These are phyloP conservation scores for Metschnikowia vanudenii DNA, from an alignment of 805 yeast genomes.

Conservation along the genomic window DNA sequence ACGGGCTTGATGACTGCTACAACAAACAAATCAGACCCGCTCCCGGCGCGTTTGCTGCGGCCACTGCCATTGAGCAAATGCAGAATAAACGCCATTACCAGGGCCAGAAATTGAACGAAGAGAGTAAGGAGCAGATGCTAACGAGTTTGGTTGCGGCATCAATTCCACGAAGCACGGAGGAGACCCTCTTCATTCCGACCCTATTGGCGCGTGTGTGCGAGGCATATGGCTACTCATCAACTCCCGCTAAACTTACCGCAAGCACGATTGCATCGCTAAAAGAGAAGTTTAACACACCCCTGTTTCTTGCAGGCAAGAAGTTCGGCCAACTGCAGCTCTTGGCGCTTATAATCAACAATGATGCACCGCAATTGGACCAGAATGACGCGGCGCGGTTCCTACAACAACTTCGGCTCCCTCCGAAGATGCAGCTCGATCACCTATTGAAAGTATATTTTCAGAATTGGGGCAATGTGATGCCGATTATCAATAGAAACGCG, in stretches of 20 bases:
- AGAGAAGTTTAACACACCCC: slow-evolving; percentile 2
- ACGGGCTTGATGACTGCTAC: slow-evolving; percentile 1
- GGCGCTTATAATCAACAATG: slow-evolving; percentile 28
- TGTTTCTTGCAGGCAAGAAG: slow-evolving; percentile 11
- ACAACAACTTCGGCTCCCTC: slow-evolving; percentile 31
- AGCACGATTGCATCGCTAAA: slow-evolving; percentile 68
- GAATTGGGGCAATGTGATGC: slow-evolving; percentile 72
- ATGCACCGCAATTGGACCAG: slow-evolving; percentile 27
- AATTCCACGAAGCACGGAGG: slow-evolving; percentile 75
- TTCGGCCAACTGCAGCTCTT: slow-evolving; percentile 15
- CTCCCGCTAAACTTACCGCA: slow-evolving; percentile 69
- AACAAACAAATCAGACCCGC: slow-evolving; percentile 60
- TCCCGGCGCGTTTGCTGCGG: slow-evolving; percentile 23
- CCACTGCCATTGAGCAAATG: slow-evolving; percentile 52
- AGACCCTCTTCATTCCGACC: slow-evolving; percentile 71
- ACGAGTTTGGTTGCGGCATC: slow-evolving; percentile 61
- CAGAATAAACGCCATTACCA: slow-evolving; percentile 26
- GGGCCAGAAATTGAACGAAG: slow-evolving; percentile 21
- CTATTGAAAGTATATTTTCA: slow-evolving; percentile 66
- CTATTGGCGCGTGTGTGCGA: slow-evolving; percentile 67
- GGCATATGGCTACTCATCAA: slow-evolving; percentile 68
- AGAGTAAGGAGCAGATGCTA: slow-evolving; percentile 35
- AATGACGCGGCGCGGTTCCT: slow-evolving; percentile 49
- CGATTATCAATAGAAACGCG: slow-evolving; percentile 66
- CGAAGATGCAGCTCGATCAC: slow-evolving; percentile 63